phyloP scores from a whole-genome alignment of 2,329 filamentous ascomycete species.

The Triangularia verruculosa region DNA sequence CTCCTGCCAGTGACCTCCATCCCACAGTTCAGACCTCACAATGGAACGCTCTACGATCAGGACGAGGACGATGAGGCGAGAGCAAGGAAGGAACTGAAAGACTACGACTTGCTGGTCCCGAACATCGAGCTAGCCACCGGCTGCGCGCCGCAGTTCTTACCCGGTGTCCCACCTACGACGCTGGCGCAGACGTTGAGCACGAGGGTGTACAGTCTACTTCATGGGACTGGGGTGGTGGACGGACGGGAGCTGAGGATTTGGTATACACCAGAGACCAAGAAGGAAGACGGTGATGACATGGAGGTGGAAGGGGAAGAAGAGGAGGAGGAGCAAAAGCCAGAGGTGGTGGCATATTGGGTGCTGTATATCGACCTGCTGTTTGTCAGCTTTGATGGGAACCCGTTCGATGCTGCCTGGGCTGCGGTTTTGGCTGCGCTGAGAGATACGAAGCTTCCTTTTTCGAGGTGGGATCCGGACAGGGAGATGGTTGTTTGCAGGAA shows the following conservation, averaged over 20 bases:
- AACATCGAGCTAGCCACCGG: slow-evolving; percentile 93
- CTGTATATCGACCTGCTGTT: slow-evolving; percentile 95
- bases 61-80: slow-evolving; percentile 1
- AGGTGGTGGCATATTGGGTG: slow-evolving; percentile 84
- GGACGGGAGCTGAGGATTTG: slow-evolving; percentile 70
- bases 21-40: slow-evolving; percentile 57
- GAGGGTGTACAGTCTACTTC: slow-evolving; percentile 71
- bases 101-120: slow-evolving; percentile 77
- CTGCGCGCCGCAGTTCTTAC: slow-evolving; percentile 79
- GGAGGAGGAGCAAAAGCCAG: slow-evolving; percentile 31
- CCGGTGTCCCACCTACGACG: slow-evolving; percentile 75
- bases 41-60: slow-evolving; percentile 30
- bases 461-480: slow-evolving; percentile 79
- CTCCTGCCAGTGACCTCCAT: slow-evolving; percentile 74
- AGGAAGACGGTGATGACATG: slow-evolving; percentile 33
- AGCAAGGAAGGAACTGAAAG: slow-evolving; percentile 45
- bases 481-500: slow-evolving; percentile 73
- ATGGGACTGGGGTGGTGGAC: slow-evolving; percentile 65
- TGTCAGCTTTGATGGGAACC: slow-evolving; percentile 86
- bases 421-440: slow-evolving; percentile 76
- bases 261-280: slow-evolving; percentile 49
- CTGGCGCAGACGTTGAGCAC: slow-evolving; percentile 84
- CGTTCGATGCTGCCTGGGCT: slow-evolving; percentile 88
- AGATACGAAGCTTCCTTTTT: slow-evolving; percentile 73
- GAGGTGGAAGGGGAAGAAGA: slow-evolving; percentile 26